Base-by-base conservation (phyloP, 176 grass and related monocot genomes). In the Rhipidocladum racemiflorum region DNA sequence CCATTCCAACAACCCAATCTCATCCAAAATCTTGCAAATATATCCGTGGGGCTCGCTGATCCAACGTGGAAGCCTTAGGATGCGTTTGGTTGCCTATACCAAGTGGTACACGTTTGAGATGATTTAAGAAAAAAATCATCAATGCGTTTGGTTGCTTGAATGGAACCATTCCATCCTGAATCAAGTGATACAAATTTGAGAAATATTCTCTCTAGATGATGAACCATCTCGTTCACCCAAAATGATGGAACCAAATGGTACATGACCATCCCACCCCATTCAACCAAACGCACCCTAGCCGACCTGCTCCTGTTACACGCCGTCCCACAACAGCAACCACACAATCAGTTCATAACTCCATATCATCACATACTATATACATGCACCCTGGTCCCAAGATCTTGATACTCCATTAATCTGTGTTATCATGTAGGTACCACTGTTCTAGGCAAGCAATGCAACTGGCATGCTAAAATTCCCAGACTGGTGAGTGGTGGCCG, bases 1-100 rank as follows among this genome's bases (percentile, higher is more conserved):
- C 27, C 77, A 62, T 72, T 75, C 87, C 83, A 72, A 21, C 83
- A 72, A 55, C 57, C 65, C 56, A 10, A 89, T 89, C 88, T 51
- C 83, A 24, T 68, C 78, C 48, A 29, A 70, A 76, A 86, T 86
- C 88, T 53, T 29, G 28, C 88, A 18, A 83, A 54, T 21, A 44
- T 20, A 53, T 17, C 0, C 10, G 54, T 39, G 39, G 18, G 42
- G 53, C 55, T 25, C 4, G n/a, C 50, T 36, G 28, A 56, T 76
- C 61, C 60, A 39, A 39, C 7, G 8, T 39, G 38, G 6, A 16
- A 48, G 45, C 45, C 50, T 53, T 53, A n/a, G n/a, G n/a, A n/a
- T n/a, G n/a, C n/a, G n/a, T n/a, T n/a, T n/a, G n/a, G n/a, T n/a
- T n/a, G n/a, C n/a, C n/a, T n/a, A n/a, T n/a, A n/a, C n/a, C n/a